A percentile compares a stretch with the other conserved stretches of the same genome.
phyloP scores from a whole-genome alignment of 306 rosid genomes.

The Vachellia collinsii region DNA sequence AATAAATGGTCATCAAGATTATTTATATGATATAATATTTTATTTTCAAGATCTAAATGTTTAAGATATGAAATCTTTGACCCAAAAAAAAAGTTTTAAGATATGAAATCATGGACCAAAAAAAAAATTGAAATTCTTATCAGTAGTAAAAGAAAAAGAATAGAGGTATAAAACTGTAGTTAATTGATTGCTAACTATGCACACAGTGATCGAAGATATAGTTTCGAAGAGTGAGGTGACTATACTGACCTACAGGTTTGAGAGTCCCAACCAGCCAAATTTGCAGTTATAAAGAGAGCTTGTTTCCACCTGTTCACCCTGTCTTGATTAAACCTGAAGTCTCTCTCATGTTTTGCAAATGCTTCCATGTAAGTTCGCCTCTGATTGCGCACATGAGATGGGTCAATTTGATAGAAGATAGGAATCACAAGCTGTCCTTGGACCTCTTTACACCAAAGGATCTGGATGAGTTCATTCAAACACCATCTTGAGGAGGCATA shows the following conservation, averaged over 20 bases:
- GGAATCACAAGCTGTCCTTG: conserved; percentile 1
- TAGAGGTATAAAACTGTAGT: too few relatives aligned
- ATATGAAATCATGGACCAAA: background rate
- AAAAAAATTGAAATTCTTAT: too few relatives aligned
- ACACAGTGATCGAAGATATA: background rate
- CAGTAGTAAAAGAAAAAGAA: background rate
- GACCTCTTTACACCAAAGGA: background rate
- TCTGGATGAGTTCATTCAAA: conserved; percentile 1
- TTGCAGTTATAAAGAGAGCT: background rate
- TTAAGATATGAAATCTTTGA: too few relatives aligned
- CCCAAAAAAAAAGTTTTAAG: too few relatives aligned
- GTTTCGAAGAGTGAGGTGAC: background rate
- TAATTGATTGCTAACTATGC: too few relatives aligned
- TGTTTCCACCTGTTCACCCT: background rate
- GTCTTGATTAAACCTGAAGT: background rate
- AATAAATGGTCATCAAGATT: too few relatives aligned
- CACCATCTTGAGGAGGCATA: conserved; percentile 10
- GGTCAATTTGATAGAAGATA: conserved; percentile 6
- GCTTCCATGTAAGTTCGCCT: background rate
- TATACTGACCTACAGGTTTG: background rate
- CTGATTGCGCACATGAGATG: background rate
- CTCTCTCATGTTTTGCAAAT: background rate
- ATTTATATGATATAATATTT: too few relatives aligned
- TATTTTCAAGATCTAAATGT: too few relatives aligned
- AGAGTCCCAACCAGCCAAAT: conserved; percentile 23